Base-by-base conservation (phyloP, 495 filamentous ascomycete species). In the Trichoderma erinaceum region DNA sequence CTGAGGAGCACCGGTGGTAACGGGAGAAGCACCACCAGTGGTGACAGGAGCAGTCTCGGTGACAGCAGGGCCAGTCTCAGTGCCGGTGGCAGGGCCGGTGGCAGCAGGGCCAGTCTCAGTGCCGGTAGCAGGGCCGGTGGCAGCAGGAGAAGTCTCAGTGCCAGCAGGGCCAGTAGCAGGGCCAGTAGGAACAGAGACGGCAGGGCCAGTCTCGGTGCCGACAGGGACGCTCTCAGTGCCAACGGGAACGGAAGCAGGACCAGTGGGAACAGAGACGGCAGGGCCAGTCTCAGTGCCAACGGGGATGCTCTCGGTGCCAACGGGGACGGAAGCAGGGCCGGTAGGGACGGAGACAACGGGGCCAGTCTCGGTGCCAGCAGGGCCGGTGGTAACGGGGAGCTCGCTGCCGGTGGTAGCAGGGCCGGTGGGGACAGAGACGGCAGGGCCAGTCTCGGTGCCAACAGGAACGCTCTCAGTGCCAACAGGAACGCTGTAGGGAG, bases 331-430 rank as follows among this genome's bases (percentile, higher is more conserved):
- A 18, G 12, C 73, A 18, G 72, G 72, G 70, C 73, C 76, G 4
- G 74, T 71, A 4, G 76, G 76, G 2, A 71, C 74, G 43, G 71
- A 71, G 23, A 65, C 13, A n/a, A 70, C 66, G 12, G 21, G 11
- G 50, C 50, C 50, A 58, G 50, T 21, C 50, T 23, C n/a, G 50
- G 50, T 23, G 50, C n/a, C 50, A 58, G 21, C 50, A 56, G 50
- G 50, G 18, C 50, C 50, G 21, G 50, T 21, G 50, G 50, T 21
- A 56, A n/a, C 43, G 18, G 50, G 50, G 69, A 69, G 43, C 43
- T 46, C 13, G 43, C 18, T 46, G 12, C 67, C 50, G 16, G 56
- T 35, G 35, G 35, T 46, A 1, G 66, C 67, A 52, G 66, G 29
- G 32, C 32, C 32, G 23, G 52, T 35, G 13, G 68, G 64, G 25